Conservation (phyloP, 2,329 filamentous ascomycete species). For the Penicillium palitans region DNA sequence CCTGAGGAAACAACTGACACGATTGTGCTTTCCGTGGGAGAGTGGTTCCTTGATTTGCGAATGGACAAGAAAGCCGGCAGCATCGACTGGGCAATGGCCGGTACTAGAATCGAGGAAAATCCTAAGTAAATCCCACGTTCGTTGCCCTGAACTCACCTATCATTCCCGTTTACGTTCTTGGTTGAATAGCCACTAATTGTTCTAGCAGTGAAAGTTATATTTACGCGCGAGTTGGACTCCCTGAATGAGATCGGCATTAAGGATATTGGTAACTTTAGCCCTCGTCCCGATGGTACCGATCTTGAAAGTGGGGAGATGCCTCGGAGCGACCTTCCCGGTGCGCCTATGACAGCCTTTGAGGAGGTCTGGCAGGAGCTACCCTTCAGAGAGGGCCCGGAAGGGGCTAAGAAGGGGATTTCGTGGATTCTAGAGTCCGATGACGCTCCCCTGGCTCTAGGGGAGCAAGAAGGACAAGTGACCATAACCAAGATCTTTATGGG, state of each 20-base stretch:
- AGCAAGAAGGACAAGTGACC: not conserved
- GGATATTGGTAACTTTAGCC: not conserved
- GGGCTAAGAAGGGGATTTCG: not conserved
- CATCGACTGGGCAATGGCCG: slow-evolving; percentile 24
- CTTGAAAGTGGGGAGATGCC: not conserved
- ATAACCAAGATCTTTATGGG: not conserved
- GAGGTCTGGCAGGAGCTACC: not conserved
- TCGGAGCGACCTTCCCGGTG: not conserved
- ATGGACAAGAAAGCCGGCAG: slow-evolving; percentile 18
- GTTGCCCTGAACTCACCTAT: not conserved
- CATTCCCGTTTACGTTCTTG: not conserved
- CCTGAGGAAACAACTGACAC: slow-evolving; percentile 20
- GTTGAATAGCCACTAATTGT: not conserved
- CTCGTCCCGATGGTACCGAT: not conserved
- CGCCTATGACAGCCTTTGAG: not conserved
- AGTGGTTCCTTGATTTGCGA: slow-evolving; percentile 19
- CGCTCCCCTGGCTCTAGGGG: not conserved
- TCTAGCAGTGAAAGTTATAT: not conserved
- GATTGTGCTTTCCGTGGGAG: slow-evolving; percentile 18
- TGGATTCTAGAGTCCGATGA: not conserved
- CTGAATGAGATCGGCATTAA: not conserved
- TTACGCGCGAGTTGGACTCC: not conserved
- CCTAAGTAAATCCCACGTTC: slow-evolving; percentile 13
- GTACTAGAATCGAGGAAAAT: slow-evolving; percentile 18
- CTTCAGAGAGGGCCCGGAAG: not conserved